Evolutionary conservation across 441 rosid genomes (phyloP).

Genomic region (Rhodomyrtus psidioides): DNA sequence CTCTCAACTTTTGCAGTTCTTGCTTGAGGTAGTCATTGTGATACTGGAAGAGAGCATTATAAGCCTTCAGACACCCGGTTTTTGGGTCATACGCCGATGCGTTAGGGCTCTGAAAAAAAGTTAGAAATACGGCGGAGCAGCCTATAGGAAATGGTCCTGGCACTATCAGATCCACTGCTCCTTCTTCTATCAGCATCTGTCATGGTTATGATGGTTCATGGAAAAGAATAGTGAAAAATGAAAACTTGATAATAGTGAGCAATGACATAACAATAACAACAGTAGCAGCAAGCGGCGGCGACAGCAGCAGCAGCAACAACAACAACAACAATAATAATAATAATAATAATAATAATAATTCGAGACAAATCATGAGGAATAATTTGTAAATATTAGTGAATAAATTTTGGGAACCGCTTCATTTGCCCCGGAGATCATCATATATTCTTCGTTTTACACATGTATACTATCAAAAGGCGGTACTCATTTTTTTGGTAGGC

Average conservation of each 20-base stretch:
- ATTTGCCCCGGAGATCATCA: neutral
- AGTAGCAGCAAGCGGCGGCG: no score
- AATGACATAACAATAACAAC: neutral
- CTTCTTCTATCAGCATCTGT: slow-evolving; percentile 63
- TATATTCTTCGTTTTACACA: neutral
- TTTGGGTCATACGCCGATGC: slow-evolving; percentile 29
- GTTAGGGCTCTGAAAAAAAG: slow-evolving; percentile 24
- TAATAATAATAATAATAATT: no score
- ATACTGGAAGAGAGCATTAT: slow-evolving; percentile 34
- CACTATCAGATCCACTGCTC: slow-evolving; percentile 55
- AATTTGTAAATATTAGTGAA: neutral
- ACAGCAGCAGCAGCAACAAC: no score
- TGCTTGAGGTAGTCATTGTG: slow-evolving; percentile 41
- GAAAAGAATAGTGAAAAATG: neutral
- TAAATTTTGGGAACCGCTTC: neutral
- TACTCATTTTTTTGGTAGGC: no score
- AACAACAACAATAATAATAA: no score
- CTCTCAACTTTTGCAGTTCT: slow-evolving; percentile 26
- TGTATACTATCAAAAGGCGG: neutral
- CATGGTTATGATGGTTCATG: neutral
- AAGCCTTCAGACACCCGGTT: slow-evolving; percentile 37
- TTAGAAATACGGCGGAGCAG: slow-evolving; percentile 41
- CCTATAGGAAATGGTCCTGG: slow-evolving; percentile 67
- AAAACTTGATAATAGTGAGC: neutral
- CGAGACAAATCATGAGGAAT: neutral